phyloP scores from a whole-genome alignment of 139 green algal species.

The Picochlorum costavermella region DNA sequence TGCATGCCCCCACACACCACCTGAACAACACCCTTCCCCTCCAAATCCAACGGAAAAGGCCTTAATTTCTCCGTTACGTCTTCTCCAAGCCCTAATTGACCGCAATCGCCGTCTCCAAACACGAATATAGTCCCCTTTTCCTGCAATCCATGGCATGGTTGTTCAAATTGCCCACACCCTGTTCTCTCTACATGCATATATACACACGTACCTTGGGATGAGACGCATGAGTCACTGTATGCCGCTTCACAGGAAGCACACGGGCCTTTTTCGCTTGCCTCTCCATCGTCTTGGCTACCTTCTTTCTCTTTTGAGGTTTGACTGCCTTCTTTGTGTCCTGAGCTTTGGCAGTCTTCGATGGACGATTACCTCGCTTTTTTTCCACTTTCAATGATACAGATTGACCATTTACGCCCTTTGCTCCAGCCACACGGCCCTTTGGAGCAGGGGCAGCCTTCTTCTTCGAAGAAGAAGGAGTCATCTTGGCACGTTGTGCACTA shows the following conservation, averaged over 20 bases:
- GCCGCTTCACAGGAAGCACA: too few relatives aligned
- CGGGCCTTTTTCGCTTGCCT: too few relatives aligned
- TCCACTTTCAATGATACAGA: not conserved
- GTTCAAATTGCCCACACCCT: not conserved
- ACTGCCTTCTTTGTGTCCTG: not conserved
- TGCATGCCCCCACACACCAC: constrained; percentile 83
- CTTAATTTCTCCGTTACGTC: constrained; percentile 41
- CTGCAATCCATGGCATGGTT: constrained; percentile 20
- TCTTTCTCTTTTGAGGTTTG: not conserved
- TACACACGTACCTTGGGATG: not conserved
- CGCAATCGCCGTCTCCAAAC: constrained; percentile 50
- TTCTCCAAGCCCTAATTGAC: constrained; percentile 56
- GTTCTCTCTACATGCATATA: not conserved
- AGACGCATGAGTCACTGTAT: not conserved
- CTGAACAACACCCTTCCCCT: constrained; percentile 30
- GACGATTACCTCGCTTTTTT: too few relatives aligned
- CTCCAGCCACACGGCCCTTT: too few relatives aligned
- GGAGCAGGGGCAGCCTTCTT: too few relatives aligned
- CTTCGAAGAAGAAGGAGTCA: too few relatives aligned
- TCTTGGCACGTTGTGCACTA: too few relatives aligned
- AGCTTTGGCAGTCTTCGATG: not conserved
- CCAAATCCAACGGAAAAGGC: constrained; percentile 25
- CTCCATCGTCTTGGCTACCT: too few relatives aligned
- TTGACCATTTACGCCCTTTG: not conserved
- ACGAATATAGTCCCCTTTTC: constrained; percentile 38